These are phyloP conservation scores for Canavalia gladiata DNA, from an alignment of 306 rosid genomes.

Conservation along the genomic window DNA sequence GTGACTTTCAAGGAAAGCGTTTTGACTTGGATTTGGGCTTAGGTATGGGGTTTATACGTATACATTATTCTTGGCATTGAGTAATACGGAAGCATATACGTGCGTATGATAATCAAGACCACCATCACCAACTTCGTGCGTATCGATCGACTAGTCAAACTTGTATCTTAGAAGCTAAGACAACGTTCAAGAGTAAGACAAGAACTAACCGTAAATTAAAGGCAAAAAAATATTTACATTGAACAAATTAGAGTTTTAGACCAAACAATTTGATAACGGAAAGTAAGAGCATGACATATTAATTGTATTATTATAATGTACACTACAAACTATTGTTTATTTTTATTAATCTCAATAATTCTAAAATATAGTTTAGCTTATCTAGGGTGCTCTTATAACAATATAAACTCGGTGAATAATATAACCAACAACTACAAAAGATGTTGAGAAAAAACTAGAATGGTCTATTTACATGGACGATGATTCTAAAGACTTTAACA, in stretches of 20 bases:
- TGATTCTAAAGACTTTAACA: too few species aligned
- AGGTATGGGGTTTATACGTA: background rate
- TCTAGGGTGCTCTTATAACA: too few species aligned
- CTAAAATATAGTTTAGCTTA: too few species aligned
- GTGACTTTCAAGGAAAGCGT: constrained; percentile 41
- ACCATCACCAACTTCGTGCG: constrained; percentile 25
- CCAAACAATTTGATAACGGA: background rate
- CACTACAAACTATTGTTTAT: background rate
- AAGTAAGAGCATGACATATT: background rate
- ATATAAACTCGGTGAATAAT: too few species aligned
- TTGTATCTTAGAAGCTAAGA: constrained; percentile 43
- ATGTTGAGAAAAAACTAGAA: too few species aligned
- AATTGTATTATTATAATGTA: background rate
- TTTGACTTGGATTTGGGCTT: constrained; percentile 21
- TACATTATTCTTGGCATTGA: constrained; percentile 36
- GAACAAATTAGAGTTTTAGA: background rate
- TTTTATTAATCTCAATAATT: background rate
- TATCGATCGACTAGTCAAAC: constrained; percentile 36
- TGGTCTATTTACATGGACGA: too few species aligned
- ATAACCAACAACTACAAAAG: too few species aligned
- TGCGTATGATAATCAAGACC: background rate
- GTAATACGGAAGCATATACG: constrained; percentile 48
- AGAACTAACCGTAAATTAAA: background rate
- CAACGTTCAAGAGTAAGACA: constrained; percentile 15
- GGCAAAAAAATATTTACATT: background rate